Conservation (phyloP, 2,329 filamentous ascomycete species). For the Sordariomycetes sp. region DNA sequence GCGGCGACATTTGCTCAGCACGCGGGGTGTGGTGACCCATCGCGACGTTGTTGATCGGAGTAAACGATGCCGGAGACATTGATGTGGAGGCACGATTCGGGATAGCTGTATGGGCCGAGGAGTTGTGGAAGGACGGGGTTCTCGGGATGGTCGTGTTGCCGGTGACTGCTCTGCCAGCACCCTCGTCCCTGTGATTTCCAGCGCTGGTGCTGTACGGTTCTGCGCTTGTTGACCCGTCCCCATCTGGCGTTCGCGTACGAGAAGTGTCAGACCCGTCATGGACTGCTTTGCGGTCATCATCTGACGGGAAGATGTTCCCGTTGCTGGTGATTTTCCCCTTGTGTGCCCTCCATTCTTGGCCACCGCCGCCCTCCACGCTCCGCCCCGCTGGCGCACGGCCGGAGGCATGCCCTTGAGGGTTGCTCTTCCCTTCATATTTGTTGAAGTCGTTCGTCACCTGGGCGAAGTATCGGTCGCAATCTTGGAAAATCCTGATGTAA, state of each 20-base stretch:
- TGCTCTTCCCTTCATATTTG: constrained; percentile 13
- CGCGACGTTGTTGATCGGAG: constrained; percentile 1
- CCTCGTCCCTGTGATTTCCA: background rate
- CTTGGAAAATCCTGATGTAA: constrained; percentile 41
- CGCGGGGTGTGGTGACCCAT: background rate
- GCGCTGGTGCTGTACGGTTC: background rate
- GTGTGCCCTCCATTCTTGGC: constrained; percentile 42
- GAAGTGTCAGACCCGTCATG: constrained; percentile 2
- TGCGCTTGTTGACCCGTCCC: background rate
- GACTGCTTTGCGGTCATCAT: constrained; percentile 8
- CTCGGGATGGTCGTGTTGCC: background rate
- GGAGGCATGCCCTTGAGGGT: constrained; percentile 23
- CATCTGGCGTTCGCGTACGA: constrained; percentile 7
- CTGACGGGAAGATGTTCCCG: constrained; percentile 24
- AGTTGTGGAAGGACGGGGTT: background rate
- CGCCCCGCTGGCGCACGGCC: constrained; percentile 19
- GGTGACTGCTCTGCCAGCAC: background rate
- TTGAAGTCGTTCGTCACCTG: constrained; percentile 29
- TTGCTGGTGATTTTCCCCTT: constrained; percentile 29
- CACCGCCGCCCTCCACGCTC: constrained; percentile 29
- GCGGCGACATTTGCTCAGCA: background rate
- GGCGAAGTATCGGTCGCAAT: constrained; percentile 42
- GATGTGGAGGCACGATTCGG: background rate
- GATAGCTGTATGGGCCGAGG: background rate
- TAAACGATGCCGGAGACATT: background rate